Conservation (phyloP, 176 grass and related monocot species). For the Chloris gayana region DNA sequence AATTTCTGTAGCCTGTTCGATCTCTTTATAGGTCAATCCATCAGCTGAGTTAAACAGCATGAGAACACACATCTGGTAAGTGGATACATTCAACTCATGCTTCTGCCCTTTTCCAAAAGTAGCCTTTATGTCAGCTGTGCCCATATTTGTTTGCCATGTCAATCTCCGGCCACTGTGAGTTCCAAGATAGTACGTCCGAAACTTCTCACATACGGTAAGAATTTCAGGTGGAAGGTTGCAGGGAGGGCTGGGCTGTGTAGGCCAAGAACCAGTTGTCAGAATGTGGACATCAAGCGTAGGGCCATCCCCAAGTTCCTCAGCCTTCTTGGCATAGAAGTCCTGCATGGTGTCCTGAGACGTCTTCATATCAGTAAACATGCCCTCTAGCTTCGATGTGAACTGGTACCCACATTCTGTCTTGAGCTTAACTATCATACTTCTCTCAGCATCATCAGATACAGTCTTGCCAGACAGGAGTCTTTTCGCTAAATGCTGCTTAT, state of each 20-base stretch:
- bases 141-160: conserved; percentile 99
- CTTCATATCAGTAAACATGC: conserved; percentile 99
- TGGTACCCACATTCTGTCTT: conserved; percentile 99
- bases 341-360: conserved; percentile 96
- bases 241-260: conserved; percentile 74
- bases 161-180: conserved; percentile 90
- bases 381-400: conserved; percentile 96
- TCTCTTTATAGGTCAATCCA: conserved; percentile 74
- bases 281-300: conserved; percentile 90
- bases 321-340: conserved; percentile 81
- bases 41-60: conserved; percentile 84
- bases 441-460: conserved; percentile 93
- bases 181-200: conserved; percentile 87
- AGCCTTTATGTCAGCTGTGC: conserved; percentile 94
- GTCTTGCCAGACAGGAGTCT: conserved; percentile 86
- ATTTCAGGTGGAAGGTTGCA: conserved; percentile 95
- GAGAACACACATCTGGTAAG: conserved; percentile 97
- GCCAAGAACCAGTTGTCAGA: conserved; percentile 96
- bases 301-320: conserved; percentile 71
- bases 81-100: conserved; percentile 98
- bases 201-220: conserved; percentile 75
- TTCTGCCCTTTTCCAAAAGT: conserved; percentile 89
- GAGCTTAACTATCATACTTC: conserved; percentile 98
- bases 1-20: conserved; percentile 81
- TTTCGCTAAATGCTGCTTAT: conserved; percentile 92